These are phyloP conservation scores for Aureobasidium lini DNA, from an alignment of 2,329 filamentous ascomycete species.

Conservation along the genomic window DNA sequence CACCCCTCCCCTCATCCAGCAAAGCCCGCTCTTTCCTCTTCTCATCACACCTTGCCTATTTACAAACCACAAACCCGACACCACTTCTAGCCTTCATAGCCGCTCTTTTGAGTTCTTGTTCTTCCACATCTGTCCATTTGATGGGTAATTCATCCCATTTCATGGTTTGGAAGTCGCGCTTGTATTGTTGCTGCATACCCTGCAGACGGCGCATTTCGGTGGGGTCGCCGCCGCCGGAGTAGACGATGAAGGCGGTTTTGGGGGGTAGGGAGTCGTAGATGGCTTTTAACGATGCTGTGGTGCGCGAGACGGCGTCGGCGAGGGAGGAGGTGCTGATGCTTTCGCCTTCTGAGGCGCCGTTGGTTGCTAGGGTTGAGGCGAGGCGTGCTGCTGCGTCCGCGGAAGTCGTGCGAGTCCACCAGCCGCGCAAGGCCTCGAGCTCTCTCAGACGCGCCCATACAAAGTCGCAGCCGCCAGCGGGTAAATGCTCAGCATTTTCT, in stretches of 20 bases:
- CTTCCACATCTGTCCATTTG: conserved; percentile 58
- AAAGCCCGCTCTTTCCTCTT: too few species aligned
- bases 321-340: conserved; percentile 27
- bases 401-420: conserved; percentile 48
- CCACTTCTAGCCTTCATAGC: conserved; percentile 51
- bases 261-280: conserved; percentile 51
- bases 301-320: conserved; percentile 40
- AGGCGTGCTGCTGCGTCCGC: conserved; percentile 30
- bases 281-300: conserved; percentile 42
- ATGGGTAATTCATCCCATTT: conserved; percentile 58
- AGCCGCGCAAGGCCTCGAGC: conserved; percentile 52
- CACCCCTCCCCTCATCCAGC: too few species aligned
- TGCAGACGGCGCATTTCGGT: conserved; percentile 50
- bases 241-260: conserved; percentile 55
- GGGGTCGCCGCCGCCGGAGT: conserved; percentile 57
- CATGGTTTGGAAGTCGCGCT: conserved; percentile 50
- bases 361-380: conserved; percentile 5
- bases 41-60: not conserved
- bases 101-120: conserved; percentile 51
- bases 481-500: conserved; percentile 29
- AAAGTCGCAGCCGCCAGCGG: conserved; percentile 51
- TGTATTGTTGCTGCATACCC: conserved; percentile 47
- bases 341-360: not conserved
- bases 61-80: conserved; percentile 45
- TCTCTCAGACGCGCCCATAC: conserved; percentile 56